Conservation (phyloP, 176 grass and related monocot genomes). For the Bolboschoenus planiculmis region DNA sequence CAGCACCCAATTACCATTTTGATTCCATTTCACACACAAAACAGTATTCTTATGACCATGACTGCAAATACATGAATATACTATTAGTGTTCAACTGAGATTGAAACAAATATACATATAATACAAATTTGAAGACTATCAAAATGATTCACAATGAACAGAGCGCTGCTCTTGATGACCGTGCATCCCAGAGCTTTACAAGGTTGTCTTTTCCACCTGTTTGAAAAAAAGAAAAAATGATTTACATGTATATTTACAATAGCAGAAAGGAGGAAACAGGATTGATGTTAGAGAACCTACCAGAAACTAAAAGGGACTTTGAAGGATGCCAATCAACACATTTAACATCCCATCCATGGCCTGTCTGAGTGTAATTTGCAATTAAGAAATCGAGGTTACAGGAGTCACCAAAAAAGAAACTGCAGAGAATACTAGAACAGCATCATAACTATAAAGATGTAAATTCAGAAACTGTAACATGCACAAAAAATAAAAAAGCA, state of each 20-base stretch:
- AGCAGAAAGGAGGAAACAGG: background rate
- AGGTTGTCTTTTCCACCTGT: conserved; percentile 96
- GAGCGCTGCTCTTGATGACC: conserved; percentile 76
- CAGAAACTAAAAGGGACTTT: conserved; percentile 95
- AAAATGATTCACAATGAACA: conserved; percentile 67
- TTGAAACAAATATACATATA: conserved; percentile 20
- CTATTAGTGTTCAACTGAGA: conserved; percentile 3
- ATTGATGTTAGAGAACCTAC: conserved; percentile 37
- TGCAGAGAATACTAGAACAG: conserved; percentile 12
- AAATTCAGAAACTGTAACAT: conserved; percentile 23
- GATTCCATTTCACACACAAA: conserved; percentile 98
- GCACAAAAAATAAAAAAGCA: conserved; percentile 29
- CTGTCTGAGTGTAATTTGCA: conserved; percentile 81
- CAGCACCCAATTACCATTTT: conserved; percentile 98
- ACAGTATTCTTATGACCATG: conserved; percentile 99
- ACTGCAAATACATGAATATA: conserved; percentile 40
- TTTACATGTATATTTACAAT: background rate
- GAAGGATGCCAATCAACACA: conserved; percentile 97
- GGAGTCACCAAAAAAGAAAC: conserved; percentile 19
- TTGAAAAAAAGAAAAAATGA: conserved; percentile 22
- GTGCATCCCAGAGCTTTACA: conserved; percentile 99
- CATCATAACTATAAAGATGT: background rate
- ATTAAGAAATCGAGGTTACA: conserved; percentile 52
- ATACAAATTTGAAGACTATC: conserved; percentile 23
- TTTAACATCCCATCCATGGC: conserved; percentile 99